Conservation (phyloP, 2,329 filamentous ascomycete genomes). For the Hymenoscyphus repandus region DNA sequence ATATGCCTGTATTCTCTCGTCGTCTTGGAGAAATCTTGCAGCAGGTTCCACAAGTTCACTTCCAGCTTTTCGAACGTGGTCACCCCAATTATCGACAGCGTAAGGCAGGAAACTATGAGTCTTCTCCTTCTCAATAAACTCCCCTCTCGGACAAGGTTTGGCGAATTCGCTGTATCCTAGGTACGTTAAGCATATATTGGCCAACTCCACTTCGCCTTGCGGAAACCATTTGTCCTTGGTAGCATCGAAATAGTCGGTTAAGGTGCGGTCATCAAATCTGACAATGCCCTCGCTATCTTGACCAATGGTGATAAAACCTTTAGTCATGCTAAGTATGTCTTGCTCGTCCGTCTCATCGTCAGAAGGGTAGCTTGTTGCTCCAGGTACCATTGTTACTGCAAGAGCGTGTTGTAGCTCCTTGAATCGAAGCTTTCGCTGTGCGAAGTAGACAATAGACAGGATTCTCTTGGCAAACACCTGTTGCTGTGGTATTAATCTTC, state of each 20-base stretch:
- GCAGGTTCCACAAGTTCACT: conserved; percentile 6
- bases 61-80: conserved; percentile 17
- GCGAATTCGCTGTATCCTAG: conserved; percentile 12
- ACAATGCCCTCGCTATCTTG: conserved; percentile 7
- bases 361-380: conserved; percentile 8
- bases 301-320: conserved; percentile 15
- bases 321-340: conserved; percentile 18
- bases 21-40: conserved; percentile 10
- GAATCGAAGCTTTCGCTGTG: conserved; percentile 24
- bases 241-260: conserved; percentile 13
- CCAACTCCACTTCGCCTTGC: conserved; percentile 8
- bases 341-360: conserved; percentile 6
- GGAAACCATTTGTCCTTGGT: conserved; percentile 10
- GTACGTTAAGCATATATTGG: conserved; percentile 11
- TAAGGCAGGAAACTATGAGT: conserved; percentile 23
- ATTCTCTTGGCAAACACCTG: conserved; percentile 28
- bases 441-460: conserved; percentile 31
- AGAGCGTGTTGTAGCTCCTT: conserved; percentile 32
- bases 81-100: conserved; percentile 22
- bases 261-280: conserved; percentile 12
- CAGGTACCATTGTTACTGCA: conserved; percentile 21
- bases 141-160: conserved; percentile 7
- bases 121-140: conserved; percentile 13
- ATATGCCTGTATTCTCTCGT: conserved; percentile 13
- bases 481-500: conserved; percentile 17